Evolutionary conservation across 164 flowering plant species (phyloP), one percentile per base, ranked within the genome.

Genomic region (Annona cherimola): DNA sequence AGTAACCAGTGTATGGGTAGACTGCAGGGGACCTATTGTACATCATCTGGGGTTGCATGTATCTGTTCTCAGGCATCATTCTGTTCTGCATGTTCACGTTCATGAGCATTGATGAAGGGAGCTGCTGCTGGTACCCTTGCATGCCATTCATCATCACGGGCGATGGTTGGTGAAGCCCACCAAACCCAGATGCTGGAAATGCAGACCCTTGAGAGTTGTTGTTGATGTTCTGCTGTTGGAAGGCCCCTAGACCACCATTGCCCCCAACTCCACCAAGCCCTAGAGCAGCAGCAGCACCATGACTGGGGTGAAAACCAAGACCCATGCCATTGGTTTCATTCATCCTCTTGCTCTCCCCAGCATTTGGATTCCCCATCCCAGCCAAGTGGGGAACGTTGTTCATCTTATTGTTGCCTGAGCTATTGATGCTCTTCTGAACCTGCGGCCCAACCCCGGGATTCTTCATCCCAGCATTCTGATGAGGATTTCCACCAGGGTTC

Each of bases 1-100:
- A 83, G 74, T 83, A 85, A 66, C 83, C 86, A 11, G 90, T 87
- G 75, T 26, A 78, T 0, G 90, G 82, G 54, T 89, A 86, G 26
- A 81, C 68, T 11, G 68, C 54, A 2, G 90, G 89, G 6, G 93
- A 76, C 68, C 85, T 84, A 20, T 89, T 79, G 68, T 89, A 88
- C 93, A 89, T 86, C 91, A 90, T 84, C 79, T 89, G 95, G 2
- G 82, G 76, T 19, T 68, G 80, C 76, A 66, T 69, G 77, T 78
- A 55, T 82, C 76, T 69, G 62, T 69, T 80, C 40, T 79, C 72
- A 45, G 40, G 57, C 43, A 71, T 66, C 71, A 68, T 71, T 67
- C 71, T 75, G 76, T 63, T 73, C 55, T 67, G 45, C 0, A 63
- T 72, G 18, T 65, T 46, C 46, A 81, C 85, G 77, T 81, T 81